Evolutionary conservation across 257 asterid genomes (phyloP), one percentile per base, ranked within the genome.

Genomic region (Fraxinus excelsior): DNA sequence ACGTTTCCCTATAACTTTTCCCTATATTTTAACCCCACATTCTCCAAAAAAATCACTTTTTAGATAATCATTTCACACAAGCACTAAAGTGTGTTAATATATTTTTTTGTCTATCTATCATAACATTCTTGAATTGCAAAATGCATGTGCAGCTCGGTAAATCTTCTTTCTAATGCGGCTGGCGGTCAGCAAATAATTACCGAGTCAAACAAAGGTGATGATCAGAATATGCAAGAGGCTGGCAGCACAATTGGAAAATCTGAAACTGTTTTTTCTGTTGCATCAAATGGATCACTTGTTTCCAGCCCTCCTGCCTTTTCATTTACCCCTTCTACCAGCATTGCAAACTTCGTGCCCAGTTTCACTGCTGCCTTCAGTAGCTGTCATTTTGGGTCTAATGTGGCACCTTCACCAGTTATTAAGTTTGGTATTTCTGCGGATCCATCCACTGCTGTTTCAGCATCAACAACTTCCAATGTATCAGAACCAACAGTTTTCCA

Each of bases 141-240:
- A 71, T 70, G 76, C 62, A 28, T 78, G 38, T 81, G 85, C 97
- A 91, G 98, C 83, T 69, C 79, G 74, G 77, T 56, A 67, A 74
- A 70, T 68, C 53, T 44, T 58, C 67, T 31, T 73, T 79, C 90
- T 23, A 66, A 67, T 75, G 74, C 86, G 53, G 51, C 81, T 74
- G 82, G 72, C 79, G 75, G 74, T 74, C 65, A 58, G 64, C 68
- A 58, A 37, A 74, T 74, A 80, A 71, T 80, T 74, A 74, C 84
- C 0, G 87, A 49, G 71, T 75, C 82, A 23, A 89, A 78, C 26
- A 75, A 83, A 60, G 84, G 49, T 40, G 65, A 21, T 58, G 82
- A 62, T 37, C 64, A 34, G 62, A 84, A 77, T 73, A 76, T 79
- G 67, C 77, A 23, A n/a, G 84, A 82, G 80, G 76, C 81, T 35